Percentiles rank a stretch among this genome's conserved stretches.
Conservation (phyloP, 805 yeast genomes). For the Pichia nakasei region DNA sequence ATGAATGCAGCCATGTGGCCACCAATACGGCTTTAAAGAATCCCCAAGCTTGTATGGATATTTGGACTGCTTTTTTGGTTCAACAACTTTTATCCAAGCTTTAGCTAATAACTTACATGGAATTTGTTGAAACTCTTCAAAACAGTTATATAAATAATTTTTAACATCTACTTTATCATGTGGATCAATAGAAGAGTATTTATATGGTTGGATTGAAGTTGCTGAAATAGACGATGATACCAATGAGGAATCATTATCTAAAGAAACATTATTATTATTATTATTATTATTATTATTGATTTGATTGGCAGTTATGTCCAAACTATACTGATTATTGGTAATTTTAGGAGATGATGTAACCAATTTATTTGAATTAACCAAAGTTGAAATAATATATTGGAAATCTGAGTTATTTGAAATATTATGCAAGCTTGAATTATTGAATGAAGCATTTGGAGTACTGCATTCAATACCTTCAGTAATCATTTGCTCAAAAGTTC, state of each 20-base stretch:
- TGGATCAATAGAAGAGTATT: constrained; percentile 13
- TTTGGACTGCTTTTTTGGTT: constrained; percentile 56
- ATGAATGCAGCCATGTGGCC: constrained; percentile 56
- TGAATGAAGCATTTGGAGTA: constrained; percentile 3
- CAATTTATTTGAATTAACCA: constrained; percentile 2
- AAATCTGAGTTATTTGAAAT: constrained; percentile 3
- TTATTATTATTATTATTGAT: not conserved
- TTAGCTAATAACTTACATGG: constrained; percentile 57
- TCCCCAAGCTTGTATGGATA: constrained; percentile 54
- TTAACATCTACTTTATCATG: constrained; percentile 15
- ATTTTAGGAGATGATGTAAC: constrained; percentile 6
- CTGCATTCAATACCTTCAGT: constrained; percentile 2
- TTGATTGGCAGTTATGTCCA: not conserved
- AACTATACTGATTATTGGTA: not conserved
- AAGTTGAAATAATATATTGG: constrained; percentile 1
- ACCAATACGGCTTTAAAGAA: constrained; percentile 52
- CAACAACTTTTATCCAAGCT: constrained; percentile 56
- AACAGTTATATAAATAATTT: constrained; percentile 22
- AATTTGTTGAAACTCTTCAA: constrained; percentile 38
- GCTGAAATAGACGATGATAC: constrained; percentile 1
- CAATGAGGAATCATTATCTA: not conserved
- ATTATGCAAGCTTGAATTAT: constrained; percentile 1
- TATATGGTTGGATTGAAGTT: not conserved
- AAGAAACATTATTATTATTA: not conserved
- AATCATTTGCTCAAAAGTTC: constrained; percentile 3